phyloP scores from a whole-genome alignment of 371 early-diverging fungal species.

The Homolaphlyctis polyrhiza region DNA sequence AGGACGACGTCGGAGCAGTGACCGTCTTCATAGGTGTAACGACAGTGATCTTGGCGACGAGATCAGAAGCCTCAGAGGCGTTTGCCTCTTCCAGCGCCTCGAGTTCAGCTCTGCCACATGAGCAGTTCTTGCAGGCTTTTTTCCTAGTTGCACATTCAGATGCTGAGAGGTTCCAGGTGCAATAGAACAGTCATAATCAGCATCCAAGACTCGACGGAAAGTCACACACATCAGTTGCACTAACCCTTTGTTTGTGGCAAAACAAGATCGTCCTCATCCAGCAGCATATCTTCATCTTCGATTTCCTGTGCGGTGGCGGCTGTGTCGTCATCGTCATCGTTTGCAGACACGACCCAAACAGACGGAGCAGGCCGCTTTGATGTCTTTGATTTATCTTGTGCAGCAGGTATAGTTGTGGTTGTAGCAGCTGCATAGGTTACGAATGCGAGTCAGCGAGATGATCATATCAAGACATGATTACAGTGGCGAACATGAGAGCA shows the following conservation, averaged over 20 bases:
- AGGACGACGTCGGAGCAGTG: conserved; percentile 46
- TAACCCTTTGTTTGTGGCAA: conserved; percentile 12
- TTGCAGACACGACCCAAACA: conserved; percentile 59
- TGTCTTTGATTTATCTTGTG: too few species aligned
- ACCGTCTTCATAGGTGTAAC: conserved; percentile 26
- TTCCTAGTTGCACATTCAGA: conserved; percentile 40
- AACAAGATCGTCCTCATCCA: conserved; percentile 80
- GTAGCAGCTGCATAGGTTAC: too few species aligned
- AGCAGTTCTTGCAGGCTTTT: conserved; percentile 96
- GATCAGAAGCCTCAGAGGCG: conserved; percentile 17
- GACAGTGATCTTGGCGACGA: conserved; percentile 27
- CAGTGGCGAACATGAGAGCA: too few species aligned
- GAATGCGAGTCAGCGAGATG: too few species aligned
- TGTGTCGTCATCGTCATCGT: conserved; percentile 63
- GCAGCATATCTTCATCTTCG: conserved; percentile 80
- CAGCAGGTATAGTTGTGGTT: too few species aligned
- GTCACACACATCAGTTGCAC: too few species aligned
- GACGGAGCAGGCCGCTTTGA: conserved; percentile 22
- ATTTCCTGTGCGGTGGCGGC: conserved; percentile 58
- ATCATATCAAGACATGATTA: too few species aligned
- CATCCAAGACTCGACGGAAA: too few species aligned
- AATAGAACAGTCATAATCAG: too few species aligned
- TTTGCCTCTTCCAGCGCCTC: conserved; percentile 49
- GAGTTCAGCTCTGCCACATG: conserved; percentile 88
- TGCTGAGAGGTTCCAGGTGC: background rate